Conservation (phyloP, 2,329 filamentous ascomycete genomes). For the Monosporascus sp. region DNA sequence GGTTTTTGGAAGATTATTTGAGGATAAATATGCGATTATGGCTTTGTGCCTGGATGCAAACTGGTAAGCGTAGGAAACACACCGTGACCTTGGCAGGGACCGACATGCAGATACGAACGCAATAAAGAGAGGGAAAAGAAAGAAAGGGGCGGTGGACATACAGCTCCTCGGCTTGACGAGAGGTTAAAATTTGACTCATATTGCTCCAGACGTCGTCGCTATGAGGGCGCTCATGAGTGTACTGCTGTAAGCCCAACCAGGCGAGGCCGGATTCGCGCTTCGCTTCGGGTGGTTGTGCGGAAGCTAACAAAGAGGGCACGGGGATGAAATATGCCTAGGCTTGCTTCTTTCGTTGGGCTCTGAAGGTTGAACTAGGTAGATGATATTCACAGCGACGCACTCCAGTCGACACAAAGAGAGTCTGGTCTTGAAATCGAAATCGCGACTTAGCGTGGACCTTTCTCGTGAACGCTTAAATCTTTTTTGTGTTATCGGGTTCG, state of each 20-base stretch:
- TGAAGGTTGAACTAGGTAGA: no score
- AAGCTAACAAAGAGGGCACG: no score
- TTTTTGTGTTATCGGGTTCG: no score
- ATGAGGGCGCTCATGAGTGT: conserved; percentile 4
- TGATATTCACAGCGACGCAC: no score
- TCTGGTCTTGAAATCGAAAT: neutral
- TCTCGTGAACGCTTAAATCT: no score
- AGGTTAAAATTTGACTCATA: conserved; percentile 27
- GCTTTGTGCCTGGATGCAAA: conserved; percentile 62
- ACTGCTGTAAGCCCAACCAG: neutral
- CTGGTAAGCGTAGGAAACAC: neutral
- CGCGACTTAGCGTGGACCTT: neutral
- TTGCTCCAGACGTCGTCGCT: conserved; percentile 4
- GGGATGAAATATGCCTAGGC: no score
- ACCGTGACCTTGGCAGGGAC: no score
- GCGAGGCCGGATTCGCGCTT: neutral
- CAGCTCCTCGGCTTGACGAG: conserved; percentile 29
- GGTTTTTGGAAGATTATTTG: conserved; percentile 64
- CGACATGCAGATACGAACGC: no score
- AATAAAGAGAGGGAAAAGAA: neutral
- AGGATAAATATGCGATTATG: conserved; percentile 81
- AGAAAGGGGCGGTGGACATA: conserved; percentile 10
- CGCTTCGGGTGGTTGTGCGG: no score
- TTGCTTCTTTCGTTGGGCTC: no score
- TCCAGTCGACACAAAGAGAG: neutral